Percentiles rank a stretch among this genome's conserved stretches.
phyloP scores from a whole-genome alignment of 2,329 filamentous ascomycete genomes.

The Fusarium mundagurra region DNA sequence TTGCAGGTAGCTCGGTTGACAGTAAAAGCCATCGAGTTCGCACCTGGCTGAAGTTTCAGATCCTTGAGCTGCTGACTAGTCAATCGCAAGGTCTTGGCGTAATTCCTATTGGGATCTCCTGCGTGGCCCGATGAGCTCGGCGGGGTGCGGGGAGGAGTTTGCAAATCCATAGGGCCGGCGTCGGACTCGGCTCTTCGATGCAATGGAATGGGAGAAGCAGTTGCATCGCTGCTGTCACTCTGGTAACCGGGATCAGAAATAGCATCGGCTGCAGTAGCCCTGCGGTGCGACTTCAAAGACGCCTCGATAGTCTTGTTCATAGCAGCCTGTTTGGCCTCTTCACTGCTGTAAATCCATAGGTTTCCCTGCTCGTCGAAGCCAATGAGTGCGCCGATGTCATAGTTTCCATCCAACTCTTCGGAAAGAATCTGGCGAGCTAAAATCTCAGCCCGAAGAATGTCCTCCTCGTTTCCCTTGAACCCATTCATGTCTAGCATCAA shows the following conservation, averaged over 20 bases:
- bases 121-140: constrained; percentile 68
- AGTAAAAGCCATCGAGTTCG: constrained; percentile 94
- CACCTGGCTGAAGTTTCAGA: constrained; percentile 82
- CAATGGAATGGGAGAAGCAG: constrained; percentile 57
- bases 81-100: constrained; percentile 93
- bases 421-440: constrained; percentile 91
- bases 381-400: constrained; percentile 95
- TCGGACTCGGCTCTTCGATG: constrained; percentile 77
- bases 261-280: constrained; percentile 76
- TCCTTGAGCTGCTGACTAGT: constrained; percentile 96
- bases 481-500: constrained; percentile 98
- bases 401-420: constrained; percentile 92
- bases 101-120: constrained; percentile 82
- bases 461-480: constrained; percentile 93
- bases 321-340: constrained; percentile 92
- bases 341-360: constrained; percentile 99
- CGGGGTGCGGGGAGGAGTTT: constrained; percentile 76
- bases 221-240: constrained; percentile 80
- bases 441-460: constrained; percentile 91
- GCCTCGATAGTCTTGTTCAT: constrained; percentile 71
- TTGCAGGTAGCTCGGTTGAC: constrained; percentile 94
- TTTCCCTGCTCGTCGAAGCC: constrained; percentile 96
- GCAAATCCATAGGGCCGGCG: constrained; percentile 61
- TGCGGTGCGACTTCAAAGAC: constrained; percentile 56
- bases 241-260: constrained; percentile 95